These are phyloP conservation scores for Mycosphaerella sp. DNA, from an alignment of 2,329 filamentous ascomycete species.

Conservation along the genomic window DNA sequence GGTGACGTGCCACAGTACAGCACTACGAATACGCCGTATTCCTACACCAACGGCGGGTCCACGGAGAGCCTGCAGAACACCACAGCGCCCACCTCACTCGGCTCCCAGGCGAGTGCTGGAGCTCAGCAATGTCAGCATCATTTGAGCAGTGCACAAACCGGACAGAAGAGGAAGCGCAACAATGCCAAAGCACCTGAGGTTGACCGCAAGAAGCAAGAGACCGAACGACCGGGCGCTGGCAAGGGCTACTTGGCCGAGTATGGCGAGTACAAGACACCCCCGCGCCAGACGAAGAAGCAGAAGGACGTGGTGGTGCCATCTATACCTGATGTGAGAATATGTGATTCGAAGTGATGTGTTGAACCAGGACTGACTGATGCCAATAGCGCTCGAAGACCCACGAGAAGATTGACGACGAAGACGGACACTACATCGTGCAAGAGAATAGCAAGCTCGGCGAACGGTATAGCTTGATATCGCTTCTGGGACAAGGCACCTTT, in stretches of 20 bases:
- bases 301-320: slow-evolving; percentile 55
- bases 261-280: slow-evolving; percentile 74
- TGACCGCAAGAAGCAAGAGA: slow-evolving; percentile 30
- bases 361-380: slow-evolving; percentile 14
- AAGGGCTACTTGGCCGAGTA: slow-evolving; percentile 32
- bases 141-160: slow-evolving; percentile 54
- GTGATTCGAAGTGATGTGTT: neutral
- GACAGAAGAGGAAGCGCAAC: slow-evolving; percentile 79
- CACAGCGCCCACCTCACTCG: slow-evolving; percentile 72
- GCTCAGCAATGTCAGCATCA: slow-evolving; percentile 46
- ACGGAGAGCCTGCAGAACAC: slow-evolving; percentile 57
- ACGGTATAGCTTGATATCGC: slow-evolving; percentile 79
- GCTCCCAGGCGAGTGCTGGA: slow-evolving; percentile 56
- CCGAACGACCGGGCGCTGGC: slow-evolving; percentile 23
- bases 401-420: slow-evolving; percentile 86
- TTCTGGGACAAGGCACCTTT: slow-evolving; percentile 95
- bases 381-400: slow-evolving; percentile 28
- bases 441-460: slow-evolving; percentile 81
- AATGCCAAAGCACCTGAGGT: slow-evolving; percentile 42
- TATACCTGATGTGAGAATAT: slow-evolving; percentile 48
- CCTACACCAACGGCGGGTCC: slow-evolving; percentile 62
- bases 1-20: slow-evolving; percentile 29
- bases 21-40: slow-evolving; percentile 58
- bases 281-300: slow-evolving; percentile 84
- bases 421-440: slow-evolving; percentile 92